Conservation (phyloP, 177 flowering plant genomes). For the Vitis hybrid region DNA sequence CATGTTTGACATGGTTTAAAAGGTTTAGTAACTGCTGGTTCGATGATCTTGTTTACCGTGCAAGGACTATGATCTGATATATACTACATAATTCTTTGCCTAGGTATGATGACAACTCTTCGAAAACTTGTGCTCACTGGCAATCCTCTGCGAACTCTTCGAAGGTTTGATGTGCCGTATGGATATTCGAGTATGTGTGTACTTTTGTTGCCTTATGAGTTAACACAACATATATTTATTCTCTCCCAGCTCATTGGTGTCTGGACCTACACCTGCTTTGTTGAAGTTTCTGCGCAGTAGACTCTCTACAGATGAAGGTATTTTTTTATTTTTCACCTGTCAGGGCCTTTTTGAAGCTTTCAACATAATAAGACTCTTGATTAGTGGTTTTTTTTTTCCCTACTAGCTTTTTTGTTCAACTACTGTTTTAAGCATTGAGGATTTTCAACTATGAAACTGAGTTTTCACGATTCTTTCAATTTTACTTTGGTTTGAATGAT, state of each 20-base stretch:
- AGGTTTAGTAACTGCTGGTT: not conserved
- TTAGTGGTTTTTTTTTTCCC: not conserved
- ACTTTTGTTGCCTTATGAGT: slow-evolving; percentile 4
- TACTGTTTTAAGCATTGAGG: not conserved
- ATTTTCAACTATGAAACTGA: not conserved
- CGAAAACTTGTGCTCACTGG: slow-evolving; percentile 83
- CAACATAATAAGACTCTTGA: slow-evolving; percentile 1
- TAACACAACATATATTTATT: slow-evolving; percentile 19
- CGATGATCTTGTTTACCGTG: not conserved
- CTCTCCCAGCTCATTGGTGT: slow-evolving; percentile 68
- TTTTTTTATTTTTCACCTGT: not conserved
- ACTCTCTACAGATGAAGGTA: slow-evolving; percentile 77
- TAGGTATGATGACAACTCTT: slow-evolving; percentile 88
- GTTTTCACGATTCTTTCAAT: not conserved
- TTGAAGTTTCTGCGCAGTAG: slow-evolving; percentile 80
- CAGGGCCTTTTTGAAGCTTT: slow-evolving; percentile 4
- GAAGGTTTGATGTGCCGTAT: slow-evolving; percentile 56
- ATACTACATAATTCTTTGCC: not conserved
- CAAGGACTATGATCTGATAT: not conserved
- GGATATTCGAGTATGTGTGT: slow-evolving; percentile 4
- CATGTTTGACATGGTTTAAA: not conserved
- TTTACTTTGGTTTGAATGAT: not conserved
- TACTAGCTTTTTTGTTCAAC: not conserved
- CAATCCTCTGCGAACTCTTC: slow-evolving; percentile 84
- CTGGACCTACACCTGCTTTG: slow-evolving; percentile 82